phyloP scores from a whole-genome alignment of 768 basidiomycete genomes.

The Pleurotus tuber-regium region DNA sequence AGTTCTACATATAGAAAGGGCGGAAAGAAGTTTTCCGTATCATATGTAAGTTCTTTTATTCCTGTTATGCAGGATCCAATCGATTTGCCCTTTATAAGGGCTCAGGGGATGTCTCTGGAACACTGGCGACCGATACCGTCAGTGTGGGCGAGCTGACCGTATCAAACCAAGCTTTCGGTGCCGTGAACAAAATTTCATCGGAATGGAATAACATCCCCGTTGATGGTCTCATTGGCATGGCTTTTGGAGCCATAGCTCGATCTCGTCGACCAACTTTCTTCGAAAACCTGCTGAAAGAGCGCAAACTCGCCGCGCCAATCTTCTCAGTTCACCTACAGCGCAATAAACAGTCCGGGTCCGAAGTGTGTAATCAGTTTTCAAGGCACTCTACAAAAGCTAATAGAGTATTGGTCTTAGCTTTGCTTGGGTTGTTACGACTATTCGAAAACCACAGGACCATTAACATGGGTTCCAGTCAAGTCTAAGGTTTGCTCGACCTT shows the following conservation, averaged over 20 bases:
- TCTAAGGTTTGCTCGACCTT: slow-evolving; percentile 27
- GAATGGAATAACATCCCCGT: slow-evolving; percentile 52
- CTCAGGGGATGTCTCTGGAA: slow-evolving; percentile 49
- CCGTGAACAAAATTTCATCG: slow-evolving; percentile 40
- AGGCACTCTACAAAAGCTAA: neutral
- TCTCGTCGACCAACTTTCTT: slow-evolving; percentile 53
- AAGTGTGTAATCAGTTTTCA: too few relatives aligned
- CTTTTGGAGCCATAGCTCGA: slow-evolving; percentile 54
- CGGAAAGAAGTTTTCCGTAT: slow-evolving; percentile 31
- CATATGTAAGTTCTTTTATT: slow-evolving; percentile 38
- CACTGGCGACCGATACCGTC: slow-evolving; percentile 49
- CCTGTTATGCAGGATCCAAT: neutral
- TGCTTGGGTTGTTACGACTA: slow-evolving; percentile 35
- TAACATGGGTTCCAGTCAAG: slow-evolving; percentile 33
- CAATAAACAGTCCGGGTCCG: slow-evolving; percentile 37
- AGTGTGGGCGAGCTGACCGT: slow-evolving; percentile 43
- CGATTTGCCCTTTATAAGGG: slow-evolving; percentile 35
- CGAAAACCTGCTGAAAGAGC: slow-evolving; percentile 52
- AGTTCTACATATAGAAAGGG: slow-evolving; percentile 42
- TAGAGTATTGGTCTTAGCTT: slow-evolving; percentile 23
- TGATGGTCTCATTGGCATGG: slow-evolving; percentile 60
- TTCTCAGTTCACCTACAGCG: slow-evolving; percentile 63
- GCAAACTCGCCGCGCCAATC: slow-evolving; percentile 39
- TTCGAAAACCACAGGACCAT: slow-evolving; percentile 27
- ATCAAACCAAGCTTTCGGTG: slow-evolving; percentile 53